phyloP scores from a whole-genome alignment of 1,284 basidiomycete genomes.

The Rhodotorula sp. region DNA sequence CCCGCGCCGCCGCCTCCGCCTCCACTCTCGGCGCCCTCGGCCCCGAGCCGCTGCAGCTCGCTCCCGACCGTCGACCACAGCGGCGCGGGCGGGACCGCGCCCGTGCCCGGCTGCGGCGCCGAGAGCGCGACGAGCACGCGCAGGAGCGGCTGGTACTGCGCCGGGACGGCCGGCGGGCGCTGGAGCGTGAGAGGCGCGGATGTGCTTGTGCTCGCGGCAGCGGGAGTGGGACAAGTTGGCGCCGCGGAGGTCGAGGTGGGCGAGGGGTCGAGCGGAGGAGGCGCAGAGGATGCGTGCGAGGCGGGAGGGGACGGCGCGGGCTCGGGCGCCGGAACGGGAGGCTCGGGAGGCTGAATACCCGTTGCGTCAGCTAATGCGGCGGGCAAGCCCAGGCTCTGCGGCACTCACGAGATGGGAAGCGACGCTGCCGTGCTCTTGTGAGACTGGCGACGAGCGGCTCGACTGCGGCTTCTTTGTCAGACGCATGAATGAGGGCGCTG shows the following conservation, averaged over 20 bases:
- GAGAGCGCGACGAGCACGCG: neutral
- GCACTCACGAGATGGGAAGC: too few relatives aligned
- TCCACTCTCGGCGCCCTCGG: neutral
- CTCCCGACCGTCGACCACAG: neutral
- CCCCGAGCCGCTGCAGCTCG: neutral
- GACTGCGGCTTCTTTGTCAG: too few relatives aligned
- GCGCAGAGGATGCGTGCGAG: neutral
- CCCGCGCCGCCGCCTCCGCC: too few relatives aligned
- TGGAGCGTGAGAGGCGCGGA: neutral
- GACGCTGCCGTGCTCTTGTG: too few relatives aligned
- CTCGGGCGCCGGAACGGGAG: neutral
- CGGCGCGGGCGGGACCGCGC: neutral
- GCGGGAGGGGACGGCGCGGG: neutral
- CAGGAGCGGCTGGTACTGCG: slow-evolving; percentile 3
- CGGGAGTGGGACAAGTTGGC: neutral
- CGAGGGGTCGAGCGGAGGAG: too few relatives aligned
- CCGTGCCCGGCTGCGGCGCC: neutral
- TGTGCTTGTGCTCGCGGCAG: neutral
- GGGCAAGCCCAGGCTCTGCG: too few relatives aligned
- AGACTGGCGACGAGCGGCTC: too few relatives aligned
- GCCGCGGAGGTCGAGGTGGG: neutral
- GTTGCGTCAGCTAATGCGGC: too few relatives aligned
- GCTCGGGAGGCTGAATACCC: too few relatives aligned
- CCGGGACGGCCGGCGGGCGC: slow-evolving; percentile 1
- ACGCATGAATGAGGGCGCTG: too few relatives aligned